phyloP scores from a whole-genome alignment of 2,329 filamentous ascomycete species.

The Monosporascus cannonballus region DNA sequence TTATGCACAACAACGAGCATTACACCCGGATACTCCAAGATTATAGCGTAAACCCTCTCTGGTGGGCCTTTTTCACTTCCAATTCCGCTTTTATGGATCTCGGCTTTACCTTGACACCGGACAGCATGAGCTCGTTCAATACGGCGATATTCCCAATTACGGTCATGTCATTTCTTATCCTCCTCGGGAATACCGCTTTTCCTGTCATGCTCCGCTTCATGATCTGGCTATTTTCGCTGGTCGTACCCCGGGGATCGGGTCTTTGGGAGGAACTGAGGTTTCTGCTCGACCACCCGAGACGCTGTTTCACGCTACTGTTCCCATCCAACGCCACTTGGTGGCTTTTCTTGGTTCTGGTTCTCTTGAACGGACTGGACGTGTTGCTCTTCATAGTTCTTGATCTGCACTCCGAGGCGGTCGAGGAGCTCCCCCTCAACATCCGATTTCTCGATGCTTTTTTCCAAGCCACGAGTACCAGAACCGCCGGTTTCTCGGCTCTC shows the following conservation, averaged over 20 bases:
- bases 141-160: slow-evolving; percentile 69
- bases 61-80: slow-evolving; percentile 91
- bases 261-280: slow-evolving; percentile 89
- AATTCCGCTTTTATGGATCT: slow-evolving; percentile 90
- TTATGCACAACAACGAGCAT: slow-evolving; percentile 50
- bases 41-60: slow-evolving; percentile 59
- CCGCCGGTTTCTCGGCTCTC: slow-evolving; percentile 82
- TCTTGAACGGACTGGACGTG: slow-evolving; percentile 78
- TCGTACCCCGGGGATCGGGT: slow-evolving; percentile 58
- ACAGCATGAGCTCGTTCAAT: slow-evolving; percentile 91
- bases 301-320: slow-evolving; percentile 93
- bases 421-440: slow-evolving; percentile 61
- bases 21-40: slow-evolving; percentile 62
- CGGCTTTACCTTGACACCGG: slow-evolving; percentile 85
- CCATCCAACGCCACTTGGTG: slow-evolving; percentile 90
- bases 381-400: slow-evolving; percentile 92
- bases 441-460: slow-evolving; percentile 84
- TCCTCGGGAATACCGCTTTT: slow-evolving; percentile 93
- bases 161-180: slow-evolving; percentile 76
- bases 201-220: slow-evolving; percentile 90
- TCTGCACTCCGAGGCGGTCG: slow-evolving; percentile 66
- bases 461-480: slow-evolving; percentile 82
- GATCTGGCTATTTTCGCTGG: slow-evolving; percentile 73
- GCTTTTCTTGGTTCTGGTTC: slow-evolving; percentile 79
- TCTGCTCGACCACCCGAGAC: slow-evolving; percentile 85